A percentile compares a stretch with the other conserved stretches of the same genome.
phyloP scores from a whole-genome alignment of 1,284 basidiomycete species.

The Apiotrichum siamense region DNA sequence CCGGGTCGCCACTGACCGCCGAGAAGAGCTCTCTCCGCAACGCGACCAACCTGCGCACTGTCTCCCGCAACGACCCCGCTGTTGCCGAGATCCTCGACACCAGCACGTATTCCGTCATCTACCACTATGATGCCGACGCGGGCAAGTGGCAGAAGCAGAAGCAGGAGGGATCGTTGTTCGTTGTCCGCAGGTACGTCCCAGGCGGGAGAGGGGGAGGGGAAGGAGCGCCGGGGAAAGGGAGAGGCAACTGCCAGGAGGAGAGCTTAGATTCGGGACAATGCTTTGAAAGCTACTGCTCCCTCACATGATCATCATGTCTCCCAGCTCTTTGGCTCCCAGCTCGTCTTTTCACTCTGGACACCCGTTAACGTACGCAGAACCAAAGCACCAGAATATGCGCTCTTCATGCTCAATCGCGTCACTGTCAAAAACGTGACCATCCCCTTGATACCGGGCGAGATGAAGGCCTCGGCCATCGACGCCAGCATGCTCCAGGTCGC shows the following conservation, averaged over 20 bases:
- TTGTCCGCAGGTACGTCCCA: constrained; percentile 38
- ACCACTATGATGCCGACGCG: constrained; percentile 31
- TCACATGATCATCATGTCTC: no score
- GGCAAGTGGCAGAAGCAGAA: constrained; percentile 43
- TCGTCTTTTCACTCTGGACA: neutral
- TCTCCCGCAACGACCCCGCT: constrained; percentile 34
- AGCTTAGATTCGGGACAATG: neutral
- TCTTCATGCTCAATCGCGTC: constrained; percentile 42
- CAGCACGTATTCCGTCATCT: constrained; percentile 34
- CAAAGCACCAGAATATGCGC: constrained; percentile 35
- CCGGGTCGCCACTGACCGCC: neutral
- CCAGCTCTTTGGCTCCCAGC: neutral
- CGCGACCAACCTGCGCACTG: constrained; percentile 32
- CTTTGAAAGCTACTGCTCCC: no score
- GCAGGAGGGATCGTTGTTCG: constrained; percentile 40
- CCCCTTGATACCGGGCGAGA: constrained; percentile 37
- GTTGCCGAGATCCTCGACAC: constrained; percentile 37
- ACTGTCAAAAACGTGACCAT: constrained; percentile 37
- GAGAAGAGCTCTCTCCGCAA: constrained; percentile 10
- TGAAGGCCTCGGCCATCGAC: constrained; percentile 35
- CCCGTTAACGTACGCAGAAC: constrained; percentile 17
- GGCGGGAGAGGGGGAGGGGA: neutral
- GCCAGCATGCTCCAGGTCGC: constrained; percentile 37
- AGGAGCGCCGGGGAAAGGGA: neutral
- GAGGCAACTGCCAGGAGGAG: neutral